These are phyloP conservation scores for Trichoderma citrinoviride DNA, from an alignment of 2,329 filamentous ascomycete genomes.

Conservation along the genomic window DNA sequence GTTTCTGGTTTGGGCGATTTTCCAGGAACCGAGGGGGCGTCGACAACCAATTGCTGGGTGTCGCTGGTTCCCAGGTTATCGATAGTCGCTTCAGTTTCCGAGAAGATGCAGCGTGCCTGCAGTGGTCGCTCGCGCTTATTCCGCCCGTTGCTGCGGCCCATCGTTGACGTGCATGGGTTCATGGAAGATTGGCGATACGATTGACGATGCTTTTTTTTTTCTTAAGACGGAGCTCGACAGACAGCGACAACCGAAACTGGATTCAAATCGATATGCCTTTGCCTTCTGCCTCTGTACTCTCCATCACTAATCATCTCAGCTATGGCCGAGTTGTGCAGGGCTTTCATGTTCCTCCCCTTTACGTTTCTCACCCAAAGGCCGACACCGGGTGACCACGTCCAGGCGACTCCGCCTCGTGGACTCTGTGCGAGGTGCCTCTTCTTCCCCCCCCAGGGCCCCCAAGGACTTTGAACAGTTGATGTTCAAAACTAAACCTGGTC, in stretches of 20 bases:
- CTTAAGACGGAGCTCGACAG: too few species aligned
- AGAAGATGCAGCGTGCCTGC: constrained; percentile 22
- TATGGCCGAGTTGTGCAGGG: background rate
- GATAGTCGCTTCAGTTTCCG: background rate
- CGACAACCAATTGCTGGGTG: constrained; percentile 15
- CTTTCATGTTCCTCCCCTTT: background rate
- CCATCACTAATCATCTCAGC: background rate
- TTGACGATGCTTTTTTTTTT: too few species aligned
- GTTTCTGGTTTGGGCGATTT: background rate
- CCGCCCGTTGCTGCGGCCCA: constrained; percentile 2
- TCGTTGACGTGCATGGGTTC: background rate
- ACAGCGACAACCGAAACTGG: too few species aligned
- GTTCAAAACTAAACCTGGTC: background rate
- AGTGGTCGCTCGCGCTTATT: constrained; percentile 19
- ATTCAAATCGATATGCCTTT: too few species aligned
- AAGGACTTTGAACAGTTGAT: background rate
- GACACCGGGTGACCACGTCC: constrained; percentile 18
- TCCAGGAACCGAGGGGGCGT: background rate
- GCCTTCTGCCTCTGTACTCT: too few species aligned
- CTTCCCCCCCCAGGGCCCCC: background rate
- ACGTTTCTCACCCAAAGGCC: background rate
- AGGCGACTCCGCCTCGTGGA: constrained; percentile 23
- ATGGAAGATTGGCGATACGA: too few species aligned
- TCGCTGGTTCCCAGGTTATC: background rate
- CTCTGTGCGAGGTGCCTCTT: background rate